Conservation (phyloP, 495 filamentous ascomycete species). For the Neohortaea acidophila region DNA sequence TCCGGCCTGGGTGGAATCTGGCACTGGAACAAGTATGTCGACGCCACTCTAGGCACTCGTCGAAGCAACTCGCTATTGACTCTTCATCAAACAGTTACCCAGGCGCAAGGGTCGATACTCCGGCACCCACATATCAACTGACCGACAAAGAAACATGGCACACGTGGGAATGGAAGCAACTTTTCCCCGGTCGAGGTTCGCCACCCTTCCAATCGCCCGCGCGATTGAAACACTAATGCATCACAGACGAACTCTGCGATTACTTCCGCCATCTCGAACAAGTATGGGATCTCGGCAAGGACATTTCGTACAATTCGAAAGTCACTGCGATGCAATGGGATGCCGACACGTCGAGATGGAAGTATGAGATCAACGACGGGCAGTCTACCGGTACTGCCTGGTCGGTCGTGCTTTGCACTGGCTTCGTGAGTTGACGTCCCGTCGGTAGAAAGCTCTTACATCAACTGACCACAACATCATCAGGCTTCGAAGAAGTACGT, state of each 20-base stretch:
- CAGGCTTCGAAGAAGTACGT: constrained; percentile 27
- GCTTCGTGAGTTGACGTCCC: too few relatives aligned
- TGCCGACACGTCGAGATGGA: constrained; percentile 29
- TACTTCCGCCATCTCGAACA: not conserved
- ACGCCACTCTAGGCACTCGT: too few relatives aligned
- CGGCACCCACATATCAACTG: constrained; percentile 41
- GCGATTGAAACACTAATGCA: not conserved
- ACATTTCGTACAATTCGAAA: constrained; percentile 38
- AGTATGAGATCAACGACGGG: constrained; percentile 34
- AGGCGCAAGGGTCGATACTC: too few relatives aligned
- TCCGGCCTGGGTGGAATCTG: too few relatives aligned
- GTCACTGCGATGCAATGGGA: constrained; percentile 37
- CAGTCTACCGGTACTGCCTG: constrained; percentile 29
- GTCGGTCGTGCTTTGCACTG: constrained; percentile 33
- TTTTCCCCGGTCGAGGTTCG: not conserved
- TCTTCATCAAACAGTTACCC: too few relatives aligned
- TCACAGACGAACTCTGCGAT: not conserved
- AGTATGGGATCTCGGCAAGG: constrained; percentile 4
- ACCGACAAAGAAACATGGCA: constrained; percentile 20
- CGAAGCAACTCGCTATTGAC: too few relatives aligned
- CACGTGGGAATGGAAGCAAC: not conserved
- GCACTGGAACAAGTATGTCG: too few relatives aligned
- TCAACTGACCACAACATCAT: too few relatives aligned
- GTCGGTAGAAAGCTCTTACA: too few relatives aligned
- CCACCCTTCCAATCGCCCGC: not conserved